These are phyloP conservation scores for Irpex rosettiformis DNA, from an alignment of 1,284 basidiomycete species.

Conservation along the genomic window DNA sequence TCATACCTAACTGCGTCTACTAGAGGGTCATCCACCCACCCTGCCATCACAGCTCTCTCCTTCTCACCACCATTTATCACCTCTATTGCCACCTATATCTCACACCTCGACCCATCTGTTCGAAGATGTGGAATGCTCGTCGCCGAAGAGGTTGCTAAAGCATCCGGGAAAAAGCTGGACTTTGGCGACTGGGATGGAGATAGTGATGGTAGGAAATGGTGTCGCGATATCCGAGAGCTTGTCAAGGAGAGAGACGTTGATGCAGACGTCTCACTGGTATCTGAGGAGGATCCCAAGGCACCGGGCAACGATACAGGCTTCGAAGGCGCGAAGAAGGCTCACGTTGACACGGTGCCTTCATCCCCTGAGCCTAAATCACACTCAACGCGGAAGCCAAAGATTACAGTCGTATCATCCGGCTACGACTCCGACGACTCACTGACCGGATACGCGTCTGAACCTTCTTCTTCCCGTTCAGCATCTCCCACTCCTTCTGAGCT, in stretches of 20 bases:
- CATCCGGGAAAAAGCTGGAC: conserved; percentile 61
- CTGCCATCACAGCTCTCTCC: conserved; percentile 36
- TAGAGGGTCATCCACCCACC: conserved; percentile 1
- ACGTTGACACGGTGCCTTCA: not conserved
- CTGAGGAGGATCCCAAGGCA: not conserved
- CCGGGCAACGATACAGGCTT: not conserved
- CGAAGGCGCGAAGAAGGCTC: not conserved
- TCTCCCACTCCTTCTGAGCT: conserved; percentile 81
- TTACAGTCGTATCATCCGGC: conserved; percentile 23
- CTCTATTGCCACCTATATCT: conserved; percentile 74
- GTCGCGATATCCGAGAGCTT: conserved; percentile 51
- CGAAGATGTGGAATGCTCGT: conserved; percentile 93
- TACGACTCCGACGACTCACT: conserved; percentile 84
- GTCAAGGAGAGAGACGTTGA: conserved; percentile 51
- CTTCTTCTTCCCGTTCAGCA: conserved; percentile 65
- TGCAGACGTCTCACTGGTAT: conserved; percentile 20
- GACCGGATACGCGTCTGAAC: conserved; percentile 64
- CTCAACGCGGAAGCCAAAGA: not conserved
- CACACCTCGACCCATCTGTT: conserved; percentile 73
- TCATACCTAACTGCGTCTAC: not conserved
- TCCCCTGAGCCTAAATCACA: not conserved
- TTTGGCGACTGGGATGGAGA: conserved; percentile 87
- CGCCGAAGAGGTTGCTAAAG: conserved; percentile 74
- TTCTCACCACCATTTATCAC: conserved; percentile 65
- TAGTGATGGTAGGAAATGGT: conserved; percentile 68